Conservation (phyloP, 805 yeast species). For the Kluyveromyces lactis region DNA sequence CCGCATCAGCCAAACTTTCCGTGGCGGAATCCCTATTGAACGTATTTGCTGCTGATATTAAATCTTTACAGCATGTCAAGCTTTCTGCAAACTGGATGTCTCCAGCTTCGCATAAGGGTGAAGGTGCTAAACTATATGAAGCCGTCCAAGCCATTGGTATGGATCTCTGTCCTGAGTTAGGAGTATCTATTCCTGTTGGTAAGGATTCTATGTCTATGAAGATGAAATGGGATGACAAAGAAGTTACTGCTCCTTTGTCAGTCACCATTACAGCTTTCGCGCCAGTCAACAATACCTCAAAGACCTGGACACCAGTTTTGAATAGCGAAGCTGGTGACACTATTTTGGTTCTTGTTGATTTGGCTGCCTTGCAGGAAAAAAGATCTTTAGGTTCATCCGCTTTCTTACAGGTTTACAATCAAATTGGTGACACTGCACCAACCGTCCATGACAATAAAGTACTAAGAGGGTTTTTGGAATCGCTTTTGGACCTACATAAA, state of each 20-base stretch:
- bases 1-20: slow-evolving; percentile 89
- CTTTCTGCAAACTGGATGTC: slow-evolving; percentile 99
- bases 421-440: slow-evolving; percentile 78
- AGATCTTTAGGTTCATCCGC: slow-evolving; percentile 88
- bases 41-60: slow-evolving; percentile 81
- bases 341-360: slow-evolving; percentile 69
- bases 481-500: slow-evolving; percentile 67
- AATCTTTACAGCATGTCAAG: slow-evolving; percentile 64
- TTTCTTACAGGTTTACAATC: slow-evolving; percentile 84
- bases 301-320: slow-evolving; percentile 92
- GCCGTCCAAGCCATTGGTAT: slow-evolving; percentile 95
- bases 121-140: slow-evolving; percentile 89
- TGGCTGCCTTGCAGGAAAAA: slow-evolving; percentile 44
- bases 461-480: slow-evolving; percentile 61
- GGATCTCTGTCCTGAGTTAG: slow-evolving; percentile 89
- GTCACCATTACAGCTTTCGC: slow-evolving; percentile 87
- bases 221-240: slow-evolving; percentile 92
- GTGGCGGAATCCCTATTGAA: slow-evolving; percentile 93
- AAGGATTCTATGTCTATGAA: slow-evolving; percentile 99
- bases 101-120: slow-evolving; percentile 90
- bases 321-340: slow-evolving; percentile 44
- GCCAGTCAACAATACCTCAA: slow-evolving; percentile 74
- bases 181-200: slow-evolving; percentile 92
- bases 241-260: slow-evolving; percentile 93
- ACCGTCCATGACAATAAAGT: slow-evolving; percentile 61